A percentile compares a stretch with the other conserved stretches of the same genome.
Evolutionary conservation across 163 green algal genomes (phyloP).

Genomic region (Coccomyxa subellipsoidea): DNA sequence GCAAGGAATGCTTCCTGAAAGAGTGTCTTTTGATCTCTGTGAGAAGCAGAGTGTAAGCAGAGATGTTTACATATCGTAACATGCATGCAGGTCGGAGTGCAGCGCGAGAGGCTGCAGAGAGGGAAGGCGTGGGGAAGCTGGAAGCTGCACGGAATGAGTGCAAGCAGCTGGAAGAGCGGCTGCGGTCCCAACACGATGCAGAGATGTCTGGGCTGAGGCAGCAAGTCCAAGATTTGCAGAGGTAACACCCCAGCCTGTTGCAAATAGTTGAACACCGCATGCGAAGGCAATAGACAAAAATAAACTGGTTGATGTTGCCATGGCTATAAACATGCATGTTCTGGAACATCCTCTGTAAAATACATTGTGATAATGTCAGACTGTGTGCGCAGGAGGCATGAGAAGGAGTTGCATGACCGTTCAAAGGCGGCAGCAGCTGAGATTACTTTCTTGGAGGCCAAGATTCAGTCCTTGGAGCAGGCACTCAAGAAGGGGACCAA

Average conservation of each 20-base stretch:
- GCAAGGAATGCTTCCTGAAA: too few relatives aligned
- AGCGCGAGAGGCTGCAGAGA: background rate
- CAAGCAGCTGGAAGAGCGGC: constrained; percentile 2
- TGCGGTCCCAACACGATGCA: constrained; percentile 5
- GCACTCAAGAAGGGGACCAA: background rate
- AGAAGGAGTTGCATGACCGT: background rate
- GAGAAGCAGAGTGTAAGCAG: too few relatives aligned
- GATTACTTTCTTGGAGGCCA: background rate
- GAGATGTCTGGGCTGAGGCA: background rate
- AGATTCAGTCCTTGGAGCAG: background rate
- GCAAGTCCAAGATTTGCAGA: background rate
- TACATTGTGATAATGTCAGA: background rate
- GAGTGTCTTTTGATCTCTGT: too few relatives aligned
- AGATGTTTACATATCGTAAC: background rate
- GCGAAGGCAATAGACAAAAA: too few relatives aligned
- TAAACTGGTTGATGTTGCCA: too few relatives aligned
- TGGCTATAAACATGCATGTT: too few relatives aligned
- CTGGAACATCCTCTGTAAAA: too few relatives aligned
- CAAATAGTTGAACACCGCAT: too few relatives aligned
- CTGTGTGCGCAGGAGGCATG: background rate
- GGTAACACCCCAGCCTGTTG: too few relatives aligned
- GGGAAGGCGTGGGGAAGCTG: background rate
- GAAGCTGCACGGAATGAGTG: background rate
- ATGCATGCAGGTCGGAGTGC: background rate
- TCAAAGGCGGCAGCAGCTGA: background rate